Conservation (phyloP, 208 protist species). For the Leishmania arabica region DNA sequence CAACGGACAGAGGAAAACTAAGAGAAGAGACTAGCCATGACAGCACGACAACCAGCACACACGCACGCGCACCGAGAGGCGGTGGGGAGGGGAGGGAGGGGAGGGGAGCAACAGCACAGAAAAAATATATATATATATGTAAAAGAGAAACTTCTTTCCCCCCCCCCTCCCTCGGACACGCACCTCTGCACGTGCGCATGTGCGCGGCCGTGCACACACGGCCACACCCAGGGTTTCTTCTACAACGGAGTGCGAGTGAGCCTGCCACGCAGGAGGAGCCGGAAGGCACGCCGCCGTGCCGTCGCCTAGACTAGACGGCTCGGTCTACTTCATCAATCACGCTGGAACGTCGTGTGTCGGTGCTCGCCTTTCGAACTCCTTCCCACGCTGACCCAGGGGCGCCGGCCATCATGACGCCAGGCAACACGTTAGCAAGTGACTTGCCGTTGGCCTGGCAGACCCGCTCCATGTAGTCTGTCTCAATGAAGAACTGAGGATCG, state of each 20-base stretch:
- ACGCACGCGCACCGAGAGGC: background rate
- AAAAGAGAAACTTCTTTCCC: background rate
- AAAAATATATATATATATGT: too few relatives aligned
- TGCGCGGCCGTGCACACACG: background rate
- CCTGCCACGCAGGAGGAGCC: background rate
- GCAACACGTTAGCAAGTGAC: slow-evolving; percentile 50
- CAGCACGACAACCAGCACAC: background rate
- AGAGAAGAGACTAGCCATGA: background rate
- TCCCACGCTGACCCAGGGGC: slow-evolving; percentile 4
- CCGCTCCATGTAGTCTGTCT: slow-evolving; percentile 82
- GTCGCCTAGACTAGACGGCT: background rate
- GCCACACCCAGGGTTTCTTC: background rate
- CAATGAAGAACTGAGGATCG: slow-evolving; percentile 88
- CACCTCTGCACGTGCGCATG: background rate
- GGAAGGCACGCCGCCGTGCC: background rate
- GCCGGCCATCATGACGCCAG: slow-evolving; percentile 5
- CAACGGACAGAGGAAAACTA: background rate
- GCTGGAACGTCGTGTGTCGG: slow-evolving; percentile 21
- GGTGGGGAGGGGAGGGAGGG: background rate
- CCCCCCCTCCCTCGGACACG: background rate
- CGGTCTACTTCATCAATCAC: slow-evolving; percentile 33
- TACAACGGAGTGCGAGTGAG: background rate
- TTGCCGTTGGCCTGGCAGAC: slow-evolving; percentile 87
- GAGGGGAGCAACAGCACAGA: background rate
- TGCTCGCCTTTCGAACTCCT: slow-evolving; percentile 17